Evolutionary conservation across 495 filamentous ascomycete species (phyloP).

Genomic region (Daldinia childiae): DNA sequence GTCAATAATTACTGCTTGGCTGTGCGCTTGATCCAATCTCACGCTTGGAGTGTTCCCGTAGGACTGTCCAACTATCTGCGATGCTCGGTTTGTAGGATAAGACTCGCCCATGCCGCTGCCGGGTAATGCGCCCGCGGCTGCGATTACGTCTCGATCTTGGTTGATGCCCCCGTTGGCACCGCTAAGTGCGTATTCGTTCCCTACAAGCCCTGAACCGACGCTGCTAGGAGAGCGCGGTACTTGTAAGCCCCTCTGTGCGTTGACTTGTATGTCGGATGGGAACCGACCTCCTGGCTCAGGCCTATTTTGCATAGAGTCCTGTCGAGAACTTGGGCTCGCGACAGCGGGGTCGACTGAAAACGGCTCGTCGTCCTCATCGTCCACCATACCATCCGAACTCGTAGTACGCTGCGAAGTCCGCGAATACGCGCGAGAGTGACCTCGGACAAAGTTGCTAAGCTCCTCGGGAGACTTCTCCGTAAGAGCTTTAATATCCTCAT

Average conservation of each 20-base stretch:
- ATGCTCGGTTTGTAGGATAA: constrained; percentile 25
- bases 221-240: constrained; percentile 80
- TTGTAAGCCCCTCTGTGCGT: constrained; percentile 74
- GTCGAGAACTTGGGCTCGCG: constrained; percentile 53
- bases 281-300: constrained; percentile 89
- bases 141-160: constrained; percentile 64
- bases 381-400: constrained; percentile 77
- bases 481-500: constrained; percentile 86
- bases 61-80: constrained; percentile 41
- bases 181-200: constrained; percentile 37
- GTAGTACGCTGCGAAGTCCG: constrained; percentile 69
- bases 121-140: constrained; percentile 62
- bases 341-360: constrained; percentile 69
- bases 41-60: constrained; percentile 48
- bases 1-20: constrained; percentile 51
- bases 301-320: constrained; percentile 63
- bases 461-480: constrained; percentile 91
- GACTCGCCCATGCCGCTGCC: constrained; percentile 55
- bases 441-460: constrained; percentile 83
- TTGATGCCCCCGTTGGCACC: constrained; percentile 25
- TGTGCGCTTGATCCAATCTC: constrained; percentile 48
- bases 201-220: constrained; percentile 71
- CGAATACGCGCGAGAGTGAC: constrained; percentile 78
- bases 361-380: constrained; percentile 89
- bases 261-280: constrained; percentile 84